Percentiles rank a stretch among this genome's conserved stretches.
Evolutionary conservation across 352 stramenopile genomes (phyloP).

Genomic region (Pythium insidiosum): DNA sequence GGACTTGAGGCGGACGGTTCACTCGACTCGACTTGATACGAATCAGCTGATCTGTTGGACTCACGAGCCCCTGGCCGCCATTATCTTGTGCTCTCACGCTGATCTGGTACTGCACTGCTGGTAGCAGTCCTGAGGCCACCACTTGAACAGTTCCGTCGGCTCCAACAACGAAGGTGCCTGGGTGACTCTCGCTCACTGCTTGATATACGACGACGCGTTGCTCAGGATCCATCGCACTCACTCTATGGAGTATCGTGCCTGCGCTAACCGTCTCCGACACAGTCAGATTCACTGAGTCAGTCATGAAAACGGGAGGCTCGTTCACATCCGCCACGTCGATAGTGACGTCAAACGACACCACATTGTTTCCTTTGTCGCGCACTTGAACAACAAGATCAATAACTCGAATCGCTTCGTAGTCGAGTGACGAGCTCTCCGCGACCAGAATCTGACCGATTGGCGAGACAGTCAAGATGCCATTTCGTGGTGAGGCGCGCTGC

Average conservation of each 20-base stretch:
- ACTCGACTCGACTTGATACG: slow-evolving; percentile 7
- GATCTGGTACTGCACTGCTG: slow-evolving; percentile 5
- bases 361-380: slow-evolving; percentile 6
- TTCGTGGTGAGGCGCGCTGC: background rate
- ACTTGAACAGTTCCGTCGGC: slow-evolving; percentile 1
- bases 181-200: background rate
- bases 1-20: slow-evolving; percentile 12
- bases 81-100: slow-evolving; percentile 12
- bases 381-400: slow-evolving; percentile 8
- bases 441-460: background rate
- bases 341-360: slow-evolving; percentile 9
- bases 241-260: background rate
- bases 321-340: slow-evolving; percentile 23
- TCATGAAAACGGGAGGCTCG: slow-evolving; percentile 20
- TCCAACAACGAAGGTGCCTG: background rate
- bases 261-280: slow-evolving; percentile 1
- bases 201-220: background rate
- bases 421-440: background rate
- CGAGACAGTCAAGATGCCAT: background rate
- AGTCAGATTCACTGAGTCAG: slow-evolving; percentile 5
- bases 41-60: slow-evolving; percentile 3
- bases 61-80: slow-evolving; percentile 1
- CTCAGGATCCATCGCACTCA: slow-evolving; percentile 6
- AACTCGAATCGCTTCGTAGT: slow-evolving; percentile 10
- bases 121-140: background rate